Evolutionary conservation across 345 rosid genomes (phyloP), one percentile per base, ranked within the genome.

Genomic region (Durio zibethinus): DNA sequence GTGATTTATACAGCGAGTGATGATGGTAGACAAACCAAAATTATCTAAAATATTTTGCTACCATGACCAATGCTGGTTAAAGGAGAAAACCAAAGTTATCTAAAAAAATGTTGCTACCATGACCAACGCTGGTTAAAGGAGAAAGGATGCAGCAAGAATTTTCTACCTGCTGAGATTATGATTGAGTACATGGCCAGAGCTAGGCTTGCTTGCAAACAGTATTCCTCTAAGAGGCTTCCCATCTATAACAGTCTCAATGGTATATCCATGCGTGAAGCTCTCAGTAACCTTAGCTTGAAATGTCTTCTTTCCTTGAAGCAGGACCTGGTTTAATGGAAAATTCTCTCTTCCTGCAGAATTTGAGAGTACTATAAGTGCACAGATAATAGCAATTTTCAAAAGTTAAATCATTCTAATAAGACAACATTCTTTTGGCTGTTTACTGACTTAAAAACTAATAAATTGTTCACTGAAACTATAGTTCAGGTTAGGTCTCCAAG

Each of bases 211-310:
- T 65, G 93, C 79, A 85, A 97, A 90, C 80, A 97, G 63, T 79
- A 97, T 84, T 72, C 98, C 97, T 68, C 91, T 93, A 31, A 97
- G 88, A 82, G 90, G 85, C 86, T 88, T 94, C 76, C 99, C 99
- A 73, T 89, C 93, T 77, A 97, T 89, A 74, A 84, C 77, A 59
- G 99, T 94, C 84, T 97, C 97, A 60, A 97, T 85, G 57, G 90
- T 87, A 86, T 86, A 92, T 68, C 98, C 96, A 85, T 85, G 87
- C 35, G 88, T 86, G 72, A 86, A 88, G 79, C 86, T 87, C 88
- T 94, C 90, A 3, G 91, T 89, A 83, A 97, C 87, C 78, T 79
- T 90, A 40, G 99, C 97, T 72, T 92, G 91, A 87, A 97, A 97
- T 78, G 82, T 79, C 85, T 83, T 90, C 87, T 90, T 97, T 75